Evolutionary conservation across 306 rosid species (phyloP).

Genomic region (Lotus japonicus): DNA sequence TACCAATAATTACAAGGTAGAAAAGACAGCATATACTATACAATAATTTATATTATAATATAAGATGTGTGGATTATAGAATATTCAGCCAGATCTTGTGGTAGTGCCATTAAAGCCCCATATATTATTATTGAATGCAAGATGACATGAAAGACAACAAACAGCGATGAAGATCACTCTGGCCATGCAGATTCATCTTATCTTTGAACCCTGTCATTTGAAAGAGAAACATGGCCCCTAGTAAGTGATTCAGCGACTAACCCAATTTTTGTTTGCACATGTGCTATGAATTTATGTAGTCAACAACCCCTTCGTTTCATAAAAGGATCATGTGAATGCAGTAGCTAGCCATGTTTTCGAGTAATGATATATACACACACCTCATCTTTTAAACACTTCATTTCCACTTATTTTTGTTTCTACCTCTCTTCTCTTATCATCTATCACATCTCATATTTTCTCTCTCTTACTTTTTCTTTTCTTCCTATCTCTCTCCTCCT

Average conservation of each 20-base stretch:
- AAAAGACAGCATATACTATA: too few species aligned
- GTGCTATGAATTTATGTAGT: neutral
- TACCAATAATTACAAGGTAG: neutral
- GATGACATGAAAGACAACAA: conserved; percentile 6
- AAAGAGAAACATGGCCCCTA: conserved; percentile 20
- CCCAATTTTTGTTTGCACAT: neutral
- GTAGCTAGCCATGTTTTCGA: neutral
- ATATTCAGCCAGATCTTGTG: conserved; percentile 12
- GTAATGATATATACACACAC: too few species aligned
- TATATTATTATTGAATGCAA: neutral
- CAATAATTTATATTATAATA: neutral
- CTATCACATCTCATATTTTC: too few species aligned
- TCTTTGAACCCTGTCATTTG: conserved; percentile 22
- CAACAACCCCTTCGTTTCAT: neutral
- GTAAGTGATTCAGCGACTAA: conserved; percentile 16
- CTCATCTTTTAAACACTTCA: too few species aligned
- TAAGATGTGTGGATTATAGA: neutral
- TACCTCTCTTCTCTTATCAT: too few species aligned
- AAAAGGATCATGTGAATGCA: neutral
- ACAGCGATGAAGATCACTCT: conserved; percentile 5
- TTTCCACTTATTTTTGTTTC: too few species aligned
- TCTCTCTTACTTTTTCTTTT: too few species aligned
- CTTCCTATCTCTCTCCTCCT: too few species aligned
- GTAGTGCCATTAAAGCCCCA: neutral
- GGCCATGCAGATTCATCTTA: conserved; percentile 12